phyloP scores from a whole-genome alignment of 2,329 filamentous ascomycete genomes.

The Sordariomycetes sp. region DNA sequence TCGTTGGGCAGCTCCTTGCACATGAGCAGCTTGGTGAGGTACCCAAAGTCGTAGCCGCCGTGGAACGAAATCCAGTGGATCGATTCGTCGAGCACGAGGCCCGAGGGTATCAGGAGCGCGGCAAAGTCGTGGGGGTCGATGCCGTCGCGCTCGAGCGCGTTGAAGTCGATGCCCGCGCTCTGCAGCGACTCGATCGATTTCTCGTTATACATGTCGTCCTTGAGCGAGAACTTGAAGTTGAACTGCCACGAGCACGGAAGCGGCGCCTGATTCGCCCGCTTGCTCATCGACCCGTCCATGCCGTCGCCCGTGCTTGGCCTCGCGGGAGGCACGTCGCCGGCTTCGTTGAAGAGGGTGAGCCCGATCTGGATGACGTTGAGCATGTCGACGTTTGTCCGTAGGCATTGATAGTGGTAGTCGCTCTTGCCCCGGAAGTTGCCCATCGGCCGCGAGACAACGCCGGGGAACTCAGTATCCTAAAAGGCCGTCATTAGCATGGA shows the following conservation, averaged over 20 bases:
- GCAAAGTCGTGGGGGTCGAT: slow-evolving; percentile 88
- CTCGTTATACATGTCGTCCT: slow-evolving; percentile 96
- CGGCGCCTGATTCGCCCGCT: slow-evolving; percentile 22
- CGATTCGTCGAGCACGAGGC: slow-evolving; percentile 74
- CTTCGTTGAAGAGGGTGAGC: slow-evolving; percentile 81
- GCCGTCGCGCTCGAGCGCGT: slow-evolving; percentile 69
- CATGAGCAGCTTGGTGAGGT: slow-evolving; percentile 86
- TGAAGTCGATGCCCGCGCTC: slow-evolving; percentile 86
- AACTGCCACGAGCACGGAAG: slow-evolving; percentile 96
- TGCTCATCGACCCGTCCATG: slow-evolving; percentile 16
- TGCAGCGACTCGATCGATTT: slow-evolving; percentile 86
- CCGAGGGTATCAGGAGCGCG: slow-evolving; percentile 79
- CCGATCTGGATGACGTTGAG: slow-evolving; percentile 96
- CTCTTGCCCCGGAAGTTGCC: slow-evolving; percentile 89
- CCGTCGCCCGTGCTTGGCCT: slow-evolving; percentile 38
- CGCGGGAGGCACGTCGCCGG: slow-evolving; percentile 74
- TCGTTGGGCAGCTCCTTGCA: slow-evolving; percentile 75
- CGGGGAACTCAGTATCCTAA: slow-evolving; percentile 97
- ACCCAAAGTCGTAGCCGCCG: slow-evolving; percentile 95
- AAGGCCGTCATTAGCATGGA: slow-evolving; percentile 1
- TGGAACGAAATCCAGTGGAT: slow-evolving; percentile 97
- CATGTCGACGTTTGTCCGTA: slow-evolving; percentile 93
- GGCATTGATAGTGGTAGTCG: slow-evolving; percentile 96
- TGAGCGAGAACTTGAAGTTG: slow-evolving; percentile 93
- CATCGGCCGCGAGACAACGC: slow-evolving; percentile 90